phyloP scores from a whole-genome alignment of 352 stramenopile species.

The Globisporangium alternatum region DNA sequence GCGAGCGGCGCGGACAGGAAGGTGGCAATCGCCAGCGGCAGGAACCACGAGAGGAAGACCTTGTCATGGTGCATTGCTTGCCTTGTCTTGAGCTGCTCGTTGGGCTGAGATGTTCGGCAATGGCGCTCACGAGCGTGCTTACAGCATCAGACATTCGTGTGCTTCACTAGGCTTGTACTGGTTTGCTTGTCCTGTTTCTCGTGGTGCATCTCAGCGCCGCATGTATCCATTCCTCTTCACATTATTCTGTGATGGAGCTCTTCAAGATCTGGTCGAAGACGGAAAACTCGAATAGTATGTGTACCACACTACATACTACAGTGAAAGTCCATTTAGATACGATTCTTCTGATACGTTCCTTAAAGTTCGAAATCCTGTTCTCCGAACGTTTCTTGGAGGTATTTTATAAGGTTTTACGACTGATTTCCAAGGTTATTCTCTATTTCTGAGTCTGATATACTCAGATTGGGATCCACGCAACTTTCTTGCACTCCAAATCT shows the following conservation, averaged over 20 bases:
- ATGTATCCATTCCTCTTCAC: not conserved
- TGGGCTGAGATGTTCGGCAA: not conserved
- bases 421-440: too few species aligned
- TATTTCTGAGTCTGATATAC: not conserved
- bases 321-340: too few species aligned
- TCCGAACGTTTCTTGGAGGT: not conserved
- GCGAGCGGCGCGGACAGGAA: slow-evolving; percentile 3
- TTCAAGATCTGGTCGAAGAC: slow-evolving; percentile 3
- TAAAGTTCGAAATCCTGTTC: not conserved
- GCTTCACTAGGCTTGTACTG: too few species aligned
- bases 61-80: slow-evolving; percentile 1
- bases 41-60: slow-evolving; percentile 1
- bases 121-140: not conserved
- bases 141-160: too few species aligned
- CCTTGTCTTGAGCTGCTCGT: not conserved
- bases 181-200: too few species aligned
- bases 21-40: not conserved
- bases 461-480: too few species aligned
- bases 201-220: not conserved
- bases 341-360: not conserved
- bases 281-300: not conserved
- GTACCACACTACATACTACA: too few species aligned
- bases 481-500: not conserved
- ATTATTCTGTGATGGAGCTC: not conserved
- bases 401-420: not conserved